Evolutionary conservation across 106 monocot species (phyloP), one percentile per base, ranked within the genome.

Genomic region (Acorus gramineus): DNA sequence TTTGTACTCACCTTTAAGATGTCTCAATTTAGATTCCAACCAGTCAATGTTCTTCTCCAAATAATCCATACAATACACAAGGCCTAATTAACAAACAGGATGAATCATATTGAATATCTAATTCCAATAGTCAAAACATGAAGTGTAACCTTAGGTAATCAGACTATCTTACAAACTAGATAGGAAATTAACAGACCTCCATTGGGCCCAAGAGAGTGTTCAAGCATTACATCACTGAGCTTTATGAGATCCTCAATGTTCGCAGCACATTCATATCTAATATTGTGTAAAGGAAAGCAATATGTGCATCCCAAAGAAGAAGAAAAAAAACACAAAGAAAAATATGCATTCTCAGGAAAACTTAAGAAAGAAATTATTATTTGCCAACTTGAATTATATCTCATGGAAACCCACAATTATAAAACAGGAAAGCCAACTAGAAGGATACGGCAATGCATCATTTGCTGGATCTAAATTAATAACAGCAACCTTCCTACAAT

Each of bases 61-160:
- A 65, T 85, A 95, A 75, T 90, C 95, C 90, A 95, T 90, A 72
- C 95, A 95, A 66, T 95, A 95, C 74, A 95, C 80, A 70, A 95
- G 90, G 61, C 90, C 94, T 94, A 67, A 11, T 56, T 10, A 47
- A 55, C 28, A 52, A n/a, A 55, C 52, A 44, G 14, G 57, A 7
- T 50, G 1, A 5, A 69, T n/a, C 6, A 70, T 52, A 69, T 4
- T 50, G 47, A n/a, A 45, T 48, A 63, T 44, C 43, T 5, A n/a
- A 8, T 8, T 44, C 5, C 28, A 61, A 12, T 43, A 53, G 10
- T 61, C 7, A 45, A 11, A n/a, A 44, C 56, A 44, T 5, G 3
- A 55, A 62, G 8, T 9, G 8, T 14, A 51, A 13, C 14, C 7
- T 59, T 10, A 57, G 4, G 8, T 50, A 64, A 62, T 55, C 9